A percentile compares a stretch with the other conserved stretches of the same genome.
Conservation (phyloP, 225 moss, liverwort and hornwort species). For the Neckera pumila region DNA sequence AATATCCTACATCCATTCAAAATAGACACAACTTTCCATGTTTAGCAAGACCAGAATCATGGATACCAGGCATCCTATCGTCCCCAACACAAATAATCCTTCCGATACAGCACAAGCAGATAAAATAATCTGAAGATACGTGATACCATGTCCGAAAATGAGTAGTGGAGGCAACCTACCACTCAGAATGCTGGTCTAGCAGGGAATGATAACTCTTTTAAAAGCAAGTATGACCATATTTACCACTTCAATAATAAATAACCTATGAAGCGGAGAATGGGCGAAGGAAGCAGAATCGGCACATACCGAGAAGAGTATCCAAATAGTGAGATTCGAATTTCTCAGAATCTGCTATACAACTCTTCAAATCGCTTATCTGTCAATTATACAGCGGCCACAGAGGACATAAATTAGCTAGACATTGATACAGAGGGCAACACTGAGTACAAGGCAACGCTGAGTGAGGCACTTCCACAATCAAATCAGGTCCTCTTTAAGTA, state of each 20-base stretch:
- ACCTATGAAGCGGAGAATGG: neutral
- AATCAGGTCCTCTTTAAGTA: neutral
- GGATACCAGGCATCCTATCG: neutral
- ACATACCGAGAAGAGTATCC: slow-evolving; percentile 42
- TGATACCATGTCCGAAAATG: neutral
- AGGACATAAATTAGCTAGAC: neutral
- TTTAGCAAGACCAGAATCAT: neutral
- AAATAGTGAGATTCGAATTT: slow-evolving; percentile 87
- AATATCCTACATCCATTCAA: neutral
- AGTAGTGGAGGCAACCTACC: neutral
- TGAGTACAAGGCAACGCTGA: neutral
- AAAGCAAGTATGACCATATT: neutral
- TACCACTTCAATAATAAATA: neutral
- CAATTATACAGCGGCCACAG: neutral
- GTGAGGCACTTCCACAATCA: neutral
- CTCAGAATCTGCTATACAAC: slow-evolving; percentile 55
- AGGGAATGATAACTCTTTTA: neutral
- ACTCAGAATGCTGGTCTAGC: neutral
- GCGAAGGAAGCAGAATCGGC: neutral
- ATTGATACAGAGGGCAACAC: neutral
- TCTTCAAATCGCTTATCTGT: slow-evolving; percentile 68
- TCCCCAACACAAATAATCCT: neutral
- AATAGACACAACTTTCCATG: neutral
- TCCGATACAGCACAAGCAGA: neutral
- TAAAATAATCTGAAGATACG: neutral